Percentiles rank a stretch among this genome's conserved stretches.
These are phyloP conservation scores for Thelonectria olida DNA, from an alignment of 2,329 filamentous ascomycete species.

Conservation along the genomic window DNA sequence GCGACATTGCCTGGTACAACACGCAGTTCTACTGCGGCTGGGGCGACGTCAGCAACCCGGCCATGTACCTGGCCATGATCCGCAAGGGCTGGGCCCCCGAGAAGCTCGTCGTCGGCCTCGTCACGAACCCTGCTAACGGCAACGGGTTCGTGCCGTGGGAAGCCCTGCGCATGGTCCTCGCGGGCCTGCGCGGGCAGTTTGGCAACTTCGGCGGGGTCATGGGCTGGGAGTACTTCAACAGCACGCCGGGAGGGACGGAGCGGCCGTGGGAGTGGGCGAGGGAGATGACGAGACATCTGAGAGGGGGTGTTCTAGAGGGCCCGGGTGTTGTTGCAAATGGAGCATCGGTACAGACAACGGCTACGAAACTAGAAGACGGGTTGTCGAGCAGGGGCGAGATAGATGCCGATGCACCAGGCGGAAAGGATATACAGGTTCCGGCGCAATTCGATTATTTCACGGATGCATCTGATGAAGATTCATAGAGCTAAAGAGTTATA, in stretches of 20 bases:
- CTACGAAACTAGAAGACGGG: conserved; percentile 5
- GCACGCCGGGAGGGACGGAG: conserved; percentile 68
- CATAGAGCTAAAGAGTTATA: conserved; percentile 16
- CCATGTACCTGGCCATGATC: conserved; percentile 61
- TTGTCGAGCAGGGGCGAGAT: background rate
- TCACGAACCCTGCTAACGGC: conserved; percentile 83
- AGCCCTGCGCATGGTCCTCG: conserved; percentile 55
- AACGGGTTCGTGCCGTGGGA: conserved; percentile 59
- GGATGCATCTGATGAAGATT: conserved; percentile 37
- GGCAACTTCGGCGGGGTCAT: conserved; percentile 85
- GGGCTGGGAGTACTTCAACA: conserved; percentile 97
- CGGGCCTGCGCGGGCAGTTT: conserved; percentile 58
- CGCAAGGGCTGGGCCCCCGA: conserved; percentile 75
- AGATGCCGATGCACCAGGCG: conserved; percentile 39
- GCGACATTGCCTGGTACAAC: conserved; percentile 85
- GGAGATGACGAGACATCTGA: conserved; percentile 64
- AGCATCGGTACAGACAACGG: background rate
- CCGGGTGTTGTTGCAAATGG: background rate
- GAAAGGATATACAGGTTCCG: conserved; percentile 42
- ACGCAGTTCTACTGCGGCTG: conserved; percentile 94
- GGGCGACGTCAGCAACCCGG: conserved; percentile 64
- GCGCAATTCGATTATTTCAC: conserved; percentile 48
- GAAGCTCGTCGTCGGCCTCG: conserved; percentile 81
- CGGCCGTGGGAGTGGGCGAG: conserved; percentile 83
- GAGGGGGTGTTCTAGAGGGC: conserved; percentile 36